A percentile compares a stretch with the other conserved stretches of the same genome.
phyloP scores from a whole-genome alignment of 1,139 yeast species.

The Candida smagusa region DNA sequence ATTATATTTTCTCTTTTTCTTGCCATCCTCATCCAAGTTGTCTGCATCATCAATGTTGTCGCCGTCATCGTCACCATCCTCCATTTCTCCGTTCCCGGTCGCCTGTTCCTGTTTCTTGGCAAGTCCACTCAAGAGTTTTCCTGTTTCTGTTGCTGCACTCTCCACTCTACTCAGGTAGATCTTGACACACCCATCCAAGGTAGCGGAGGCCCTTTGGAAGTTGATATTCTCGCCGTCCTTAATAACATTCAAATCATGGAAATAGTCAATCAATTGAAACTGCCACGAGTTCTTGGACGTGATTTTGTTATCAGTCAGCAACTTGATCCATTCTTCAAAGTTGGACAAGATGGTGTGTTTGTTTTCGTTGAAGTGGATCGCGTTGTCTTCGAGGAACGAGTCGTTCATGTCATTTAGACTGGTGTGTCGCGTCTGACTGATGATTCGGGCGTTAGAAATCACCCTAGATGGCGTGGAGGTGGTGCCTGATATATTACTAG shows the following conservation, averaged over 20 bases:
- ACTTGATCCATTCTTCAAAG: conserved; percentile 86
- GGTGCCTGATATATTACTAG: conserved; percentile 6
- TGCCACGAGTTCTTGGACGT: conserved; percentile 74
- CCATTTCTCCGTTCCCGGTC: conserved; percentile 16
- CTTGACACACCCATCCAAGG: conserved; percentile 83
- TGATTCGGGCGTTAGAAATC: conserved; percentile 13
- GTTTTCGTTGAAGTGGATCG: conserved; percentile 44
- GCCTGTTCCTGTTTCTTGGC: conserved; percentile 13
- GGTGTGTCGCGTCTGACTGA: conserved; percentile 17
- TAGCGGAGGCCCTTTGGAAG: conserved; percentile 75
- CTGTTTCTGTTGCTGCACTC: conserved; percentile 88
- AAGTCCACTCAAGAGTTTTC: conserved; percentile 75
- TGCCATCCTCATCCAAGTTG: conserved; percentile 20
- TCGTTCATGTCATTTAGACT: conserved; percentile 15
- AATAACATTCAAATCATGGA: conserved; percentile 63
- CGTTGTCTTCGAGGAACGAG: conserved; percentile 35
- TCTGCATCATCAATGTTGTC: conserved; percentile 16
- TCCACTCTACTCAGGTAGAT: conserved; percentile 85
- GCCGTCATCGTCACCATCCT: conserved; percentile 17
- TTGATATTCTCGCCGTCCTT: conserved; percentile 62
- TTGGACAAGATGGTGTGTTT: conserved; percentile 50
- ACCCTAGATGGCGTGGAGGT: conserved; percentile 7
- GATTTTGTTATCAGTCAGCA: conserved; percentile 84
- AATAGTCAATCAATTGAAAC: conserved; percentile 84
- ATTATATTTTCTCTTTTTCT: conserved; percentile 36